Evolutionary conservation across 192 early-diverging fungal genomes (phyloP), one percentile per base, ranked within the genome.

Genomic region (Rhizophagus clarus): DNA sequence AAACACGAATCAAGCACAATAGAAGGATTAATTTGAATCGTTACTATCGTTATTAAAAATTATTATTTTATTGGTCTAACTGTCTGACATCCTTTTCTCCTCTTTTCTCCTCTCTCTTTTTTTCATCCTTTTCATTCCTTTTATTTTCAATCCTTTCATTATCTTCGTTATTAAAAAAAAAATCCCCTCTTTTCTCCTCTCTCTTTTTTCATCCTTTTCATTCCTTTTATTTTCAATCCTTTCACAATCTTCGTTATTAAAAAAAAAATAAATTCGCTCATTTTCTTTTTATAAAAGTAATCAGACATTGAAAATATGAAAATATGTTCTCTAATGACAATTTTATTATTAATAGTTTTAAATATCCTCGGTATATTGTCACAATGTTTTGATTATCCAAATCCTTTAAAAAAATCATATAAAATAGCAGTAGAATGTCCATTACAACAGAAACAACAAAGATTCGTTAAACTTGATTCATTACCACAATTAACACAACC

Each of bases 311-410:
- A 45, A 63, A 67, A 32, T 9, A 67, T 67, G 64, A 67, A 67
- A 67, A 11, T 6, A 31, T 2, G 15, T 32, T 32, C 17, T 0
- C 12, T 67, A 31, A 31, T 67, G 31, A 67, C 32, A 67, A 31
- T 31, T 31, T 67, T 12, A 32, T 32, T 67, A 32, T 5, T 67
- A 67, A 31, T 28, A 67, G 3, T 20, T 20, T 31, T 28, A 67
- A 67, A 20, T 6, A 3, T 20, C 4, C 26, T 31, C 3, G 31
- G 64, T 67, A 17, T 6, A 67, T 31, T 31, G 2, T 28, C 64
- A 67, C 64, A 67, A 67, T 67, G 64, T 11, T 67, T 31, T 67
- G 64, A 67, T 67, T 14, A 67, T 22, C 64, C 64, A 32, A 67
- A 67, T 31, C 64, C 64, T 32, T 67, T 67, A 67, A 67, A 67